Percentiles rank a stretch among this genome's conserved stretches.
These are phyloP conservation scores for Juncus effusus DNA, from an alignment of 176 grass and related monocot species.

Conservation along the genomic window DNA sequence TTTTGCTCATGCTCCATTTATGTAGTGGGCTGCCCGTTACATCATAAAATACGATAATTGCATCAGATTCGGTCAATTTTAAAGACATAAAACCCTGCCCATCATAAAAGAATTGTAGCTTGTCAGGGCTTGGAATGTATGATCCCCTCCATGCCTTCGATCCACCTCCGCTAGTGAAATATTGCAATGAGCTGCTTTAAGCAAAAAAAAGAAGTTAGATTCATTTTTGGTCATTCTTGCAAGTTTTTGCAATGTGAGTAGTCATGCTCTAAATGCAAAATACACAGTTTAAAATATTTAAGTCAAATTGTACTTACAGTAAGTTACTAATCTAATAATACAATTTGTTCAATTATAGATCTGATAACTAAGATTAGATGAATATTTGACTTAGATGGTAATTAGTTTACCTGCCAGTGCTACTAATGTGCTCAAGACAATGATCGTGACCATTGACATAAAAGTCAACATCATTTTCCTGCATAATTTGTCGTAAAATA, in stretches of 20 bases:
- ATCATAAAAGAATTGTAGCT: conserved; percentile 72
- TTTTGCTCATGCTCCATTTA: conserved; percentile 53
- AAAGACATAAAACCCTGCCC: conserved; percentile 90
- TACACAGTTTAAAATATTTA: background rate
- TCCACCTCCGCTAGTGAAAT: conserved; percentile 66
- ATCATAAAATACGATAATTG: conserved; percentile 51
- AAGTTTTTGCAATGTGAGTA: too few relatives aligned
- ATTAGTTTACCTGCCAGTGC: conserved; percentile 56
- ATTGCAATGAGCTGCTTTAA: conserved; percentile 42
- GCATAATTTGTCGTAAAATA: background rate
- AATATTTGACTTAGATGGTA: background rate
- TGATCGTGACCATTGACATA: conserved; percentile 80
- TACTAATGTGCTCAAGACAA: conserved; percentile 75
- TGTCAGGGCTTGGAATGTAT: conserved; percentile 43
- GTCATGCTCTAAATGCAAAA: too few relatives aligned
- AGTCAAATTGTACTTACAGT: background rate
- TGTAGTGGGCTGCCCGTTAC: conserved; percentile 46
- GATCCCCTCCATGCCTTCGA: conserved; percentile 73
- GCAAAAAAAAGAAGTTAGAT: too few relatives aligned
- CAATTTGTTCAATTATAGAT: too few relatives aligned
- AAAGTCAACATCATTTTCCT: conserved; percentile 50
- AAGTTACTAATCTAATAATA: background rate
- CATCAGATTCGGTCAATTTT: conserved; percentile 36
- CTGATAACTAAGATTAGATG: too few relatives aligned
- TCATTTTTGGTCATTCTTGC: too few relatives aligned